Evolutionary conservation across 371 early-diverging fungal genomes (phyloP).

Genomic region (Mortierella sp.): DNA sequence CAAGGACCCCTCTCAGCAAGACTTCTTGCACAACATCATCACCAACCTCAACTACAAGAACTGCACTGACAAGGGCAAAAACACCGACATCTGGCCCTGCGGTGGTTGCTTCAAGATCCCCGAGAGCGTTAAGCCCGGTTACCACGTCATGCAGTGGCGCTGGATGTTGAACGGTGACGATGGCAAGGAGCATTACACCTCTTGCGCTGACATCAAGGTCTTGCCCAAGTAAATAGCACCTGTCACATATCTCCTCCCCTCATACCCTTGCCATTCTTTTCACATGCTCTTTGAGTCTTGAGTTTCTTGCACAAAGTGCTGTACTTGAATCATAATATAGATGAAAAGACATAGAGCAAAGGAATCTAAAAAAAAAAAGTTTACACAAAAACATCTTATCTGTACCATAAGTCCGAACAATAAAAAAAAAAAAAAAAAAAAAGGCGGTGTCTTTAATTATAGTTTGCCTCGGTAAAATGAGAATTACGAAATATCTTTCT

Average conservation of each 20-base stretch:
- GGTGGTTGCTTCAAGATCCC: slow-evolving; percentile 54
- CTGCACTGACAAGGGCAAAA: slow-evolving; percentile 29
- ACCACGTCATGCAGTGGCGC: slow-evolving; percentile 54
- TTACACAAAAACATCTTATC: no score
- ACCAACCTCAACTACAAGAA: slow-evolving; percentile 44
- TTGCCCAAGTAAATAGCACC: slow-evolving; percentile 2
- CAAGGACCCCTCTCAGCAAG: slow-evolving; percentile 40
- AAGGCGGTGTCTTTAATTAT: no score
- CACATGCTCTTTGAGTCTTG: no score
- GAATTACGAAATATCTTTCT: no score
- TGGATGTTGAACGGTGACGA: slow-evolving; percentile 46
- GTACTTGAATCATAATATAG: no score
- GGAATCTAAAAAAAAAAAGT: no score
- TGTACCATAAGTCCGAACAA: no score
- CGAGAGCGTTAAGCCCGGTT: slow-evolving; percentile 16
- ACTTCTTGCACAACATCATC: slow-evolving; percentile 33
- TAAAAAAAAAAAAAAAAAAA: no score
- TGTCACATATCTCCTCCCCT: background rate
- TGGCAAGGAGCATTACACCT: slow-evolving; percentile 43
- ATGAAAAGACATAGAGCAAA: no score
- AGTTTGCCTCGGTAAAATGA: no score
- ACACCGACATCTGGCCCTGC: slow-evolving; percentile 53
- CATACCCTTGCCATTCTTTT: background rate
- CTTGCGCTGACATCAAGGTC: slow-evolving; percentile 48
- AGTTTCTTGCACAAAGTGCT: no score